These are phyloP conservation scores for Sclerotinia spermophila DNA, from an alignment of 2,329 filamentous ascomycete species.

Conservation along the genomic window DNA sequence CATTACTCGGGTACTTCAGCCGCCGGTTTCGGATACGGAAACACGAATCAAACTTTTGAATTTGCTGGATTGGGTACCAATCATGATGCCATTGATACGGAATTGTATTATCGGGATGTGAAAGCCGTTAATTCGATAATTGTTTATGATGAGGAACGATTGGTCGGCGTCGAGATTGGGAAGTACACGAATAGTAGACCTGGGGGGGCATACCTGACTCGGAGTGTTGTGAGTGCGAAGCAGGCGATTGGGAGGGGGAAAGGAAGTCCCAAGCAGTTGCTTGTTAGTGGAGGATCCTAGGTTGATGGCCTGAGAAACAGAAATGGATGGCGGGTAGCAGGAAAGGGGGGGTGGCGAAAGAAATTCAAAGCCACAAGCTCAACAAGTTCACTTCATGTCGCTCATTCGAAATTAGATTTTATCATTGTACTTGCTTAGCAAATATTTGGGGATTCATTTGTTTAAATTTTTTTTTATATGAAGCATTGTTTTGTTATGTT, in stretches of 20 bases:
- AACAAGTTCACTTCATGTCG: not conserved
- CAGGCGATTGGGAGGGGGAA: conserved; percentile 39
- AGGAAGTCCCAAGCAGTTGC: conserved; percentile 30
- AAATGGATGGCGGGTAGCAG: not conserved
- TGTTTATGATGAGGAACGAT: conserved; percentile 45
- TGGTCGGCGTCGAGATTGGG: conserved; percentile 33
- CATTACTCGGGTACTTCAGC: conserved; percentile 49
- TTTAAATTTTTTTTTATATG: not conserved
- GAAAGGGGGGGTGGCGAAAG: not conserved
- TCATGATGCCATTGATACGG: conserved; percentile 19
- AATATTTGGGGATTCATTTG: not conserved
- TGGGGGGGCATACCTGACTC: conserved; percentile 19
- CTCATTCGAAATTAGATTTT: not conserved
- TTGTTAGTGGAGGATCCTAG: conserved; percentile 25
- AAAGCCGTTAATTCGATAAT: conserved; percentile 52
- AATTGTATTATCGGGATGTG: conserved; percentile 54
- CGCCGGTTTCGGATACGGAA: conserved; percentile 50
- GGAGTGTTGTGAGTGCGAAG: conserved; percentile 34
- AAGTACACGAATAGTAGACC: conserved; percentile 19
- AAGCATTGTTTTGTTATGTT: not conserved
- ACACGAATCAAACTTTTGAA: conserved; percentile 52
- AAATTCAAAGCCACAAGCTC: not conserved
- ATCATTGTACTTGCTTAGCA: too few species aligned
- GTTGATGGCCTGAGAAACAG: too few species aligned
- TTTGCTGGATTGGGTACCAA: conserved; percentile 46